These are phyloP conservation scores for Lasiosphaeria miniovina DNA, from an alignment of 495 filamentous ascomycete species.

Conservation along the genomic window DNA sequence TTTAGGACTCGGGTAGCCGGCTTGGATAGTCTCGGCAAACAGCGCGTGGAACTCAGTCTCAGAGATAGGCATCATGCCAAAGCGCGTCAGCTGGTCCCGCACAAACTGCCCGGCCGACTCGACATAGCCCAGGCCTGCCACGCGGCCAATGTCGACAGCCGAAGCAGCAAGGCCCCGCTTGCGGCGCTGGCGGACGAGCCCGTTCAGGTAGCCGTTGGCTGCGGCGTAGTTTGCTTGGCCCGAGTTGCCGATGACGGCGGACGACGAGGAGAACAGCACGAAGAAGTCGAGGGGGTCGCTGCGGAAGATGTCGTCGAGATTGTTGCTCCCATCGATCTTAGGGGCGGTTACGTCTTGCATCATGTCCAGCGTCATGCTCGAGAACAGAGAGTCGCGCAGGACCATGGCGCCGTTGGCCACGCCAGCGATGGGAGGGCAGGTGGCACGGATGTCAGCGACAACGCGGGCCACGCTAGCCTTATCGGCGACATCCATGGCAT, in stretches of 20 bases:
- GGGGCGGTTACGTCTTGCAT: conserved; percentile 7
- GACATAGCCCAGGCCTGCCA: too few species aligned
- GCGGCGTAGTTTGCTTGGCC: conserved; percentile 52
- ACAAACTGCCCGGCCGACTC: conserved; percentile 19
- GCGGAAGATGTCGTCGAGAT: conserved; percentile 39
- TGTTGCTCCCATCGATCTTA: conserved; percentile 33
- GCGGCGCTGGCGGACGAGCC: conserved; percentile 28
- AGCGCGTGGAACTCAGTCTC: conserved; percentile 9
- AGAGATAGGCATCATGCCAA: background rate
- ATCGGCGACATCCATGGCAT: conserved; percentile 3
- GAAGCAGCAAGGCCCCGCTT: conserved; percentile 31
- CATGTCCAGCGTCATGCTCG: conserved; percentile 8
- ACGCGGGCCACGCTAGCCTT: background rate
- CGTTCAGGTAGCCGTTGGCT: conserved; percentile 48
- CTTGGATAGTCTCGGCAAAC: conserved; percentile 15
- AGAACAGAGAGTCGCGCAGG: conserved; percentile 8
- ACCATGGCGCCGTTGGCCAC: conserved; percentile 22
- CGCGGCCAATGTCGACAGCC: conserved; percentile 39
- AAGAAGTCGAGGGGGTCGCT: conserved; percentile 52
- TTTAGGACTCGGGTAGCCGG: background rate
- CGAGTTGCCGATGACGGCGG: conserved; percentile 42
- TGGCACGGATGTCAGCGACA: background rate
- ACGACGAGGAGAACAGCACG: conserved; percentile 50
- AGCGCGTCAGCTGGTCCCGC: background rate
- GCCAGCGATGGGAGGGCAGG: conserved; percentile 15